Percentiles rank a stretch among this genome's conserved stretches.
Conservation (phyloP, 352 stramenopile genomes). For the Aphanomyces euteiches region DNA sequence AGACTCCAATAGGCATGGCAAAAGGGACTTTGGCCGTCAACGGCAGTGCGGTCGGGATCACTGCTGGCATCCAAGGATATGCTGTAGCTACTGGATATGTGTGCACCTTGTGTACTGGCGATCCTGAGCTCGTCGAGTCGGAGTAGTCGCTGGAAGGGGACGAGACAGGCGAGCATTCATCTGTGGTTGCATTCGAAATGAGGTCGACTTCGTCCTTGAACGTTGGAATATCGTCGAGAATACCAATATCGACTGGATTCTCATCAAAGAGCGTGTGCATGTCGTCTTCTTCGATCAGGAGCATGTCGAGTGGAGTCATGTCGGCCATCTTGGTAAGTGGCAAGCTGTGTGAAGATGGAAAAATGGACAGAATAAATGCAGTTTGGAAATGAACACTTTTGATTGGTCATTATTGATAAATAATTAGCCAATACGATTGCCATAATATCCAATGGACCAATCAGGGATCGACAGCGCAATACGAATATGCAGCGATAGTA, state of each 20-base stretch:
- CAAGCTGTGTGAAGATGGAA: not conserved
- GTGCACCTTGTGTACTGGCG: conserved; percentile 1
- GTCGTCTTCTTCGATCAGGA: conserved; percentile 17
- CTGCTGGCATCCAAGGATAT: conserved; percentile 21
- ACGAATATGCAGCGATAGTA: too few relatives aligned
- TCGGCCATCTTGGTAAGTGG: not conserved
- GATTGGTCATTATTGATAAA: conserved; percentile 15
- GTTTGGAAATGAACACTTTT: conserved; percentile 7
- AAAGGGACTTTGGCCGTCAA: conserved; percentile 20
- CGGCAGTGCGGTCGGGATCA: conserved; percentile 8
- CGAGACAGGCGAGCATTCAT: conserved; percentile 6
- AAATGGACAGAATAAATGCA: not conserved
- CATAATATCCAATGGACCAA: conserved; percentile 1
- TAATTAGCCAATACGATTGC: conserved; percentile 1
- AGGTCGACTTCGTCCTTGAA: conserved; percentile 8
- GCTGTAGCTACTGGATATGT: conserved; percentile 6
- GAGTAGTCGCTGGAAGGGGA: conserved; percentile 29
- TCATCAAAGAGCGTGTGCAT: conserved; percentile 8
- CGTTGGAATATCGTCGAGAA: not conserved
- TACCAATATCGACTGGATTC: not conserved
- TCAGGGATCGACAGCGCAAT: conserved; percentile 24
- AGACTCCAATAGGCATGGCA: conserved; percentile 19
- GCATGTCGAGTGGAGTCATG: conserved; percentile 9
- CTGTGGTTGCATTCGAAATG: not conserved
- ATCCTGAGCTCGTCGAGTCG: conserved; percentile 6